phyloP scores from a whole-genome alignment of 441 rosid species.

The Caryocar brasiliense region DNA sequence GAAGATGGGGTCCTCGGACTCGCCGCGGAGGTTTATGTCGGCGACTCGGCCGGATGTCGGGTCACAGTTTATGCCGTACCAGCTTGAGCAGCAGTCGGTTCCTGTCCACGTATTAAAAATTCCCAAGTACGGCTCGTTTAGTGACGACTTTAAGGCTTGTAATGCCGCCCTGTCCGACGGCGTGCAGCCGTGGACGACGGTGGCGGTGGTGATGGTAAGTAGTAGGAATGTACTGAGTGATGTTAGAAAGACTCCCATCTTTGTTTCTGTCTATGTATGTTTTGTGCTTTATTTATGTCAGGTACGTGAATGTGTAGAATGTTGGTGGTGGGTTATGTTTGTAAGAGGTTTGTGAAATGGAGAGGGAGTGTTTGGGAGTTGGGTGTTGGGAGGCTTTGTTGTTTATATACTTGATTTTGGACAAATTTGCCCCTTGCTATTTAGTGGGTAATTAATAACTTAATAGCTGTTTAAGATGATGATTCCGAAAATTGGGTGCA shows the following conservation, averaged over 20 bases:
- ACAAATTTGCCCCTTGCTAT: no score
- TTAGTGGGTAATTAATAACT: no score
- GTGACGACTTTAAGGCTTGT: slow-evolving; percentile 41
- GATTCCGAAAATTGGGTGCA: no score
- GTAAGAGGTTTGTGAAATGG: no score
- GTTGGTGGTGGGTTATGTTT: neutral
- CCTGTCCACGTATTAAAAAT: slow-evolving; percentile 65
- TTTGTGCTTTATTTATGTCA: no score
- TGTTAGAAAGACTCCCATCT: slow-evolving; percentile 20
- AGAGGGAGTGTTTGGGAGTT: no score
- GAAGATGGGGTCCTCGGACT: slow-evolving; percentile 79
- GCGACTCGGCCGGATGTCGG: slow-evolving; percentile 57
- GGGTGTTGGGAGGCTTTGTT: no score
- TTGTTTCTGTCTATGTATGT: slow-evolving; percentile 2
- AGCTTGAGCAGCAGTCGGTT: slow-evolving; percentile 48
- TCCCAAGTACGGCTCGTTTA: slow-evolving; percentile 62
- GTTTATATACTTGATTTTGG: no score
- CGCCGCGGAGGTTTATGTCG: slow-evolving; percentile 77
- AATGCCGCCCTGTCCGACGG: slow-evolving; percentile 56
- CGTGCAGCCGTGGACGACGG: slow-evolving; percentile 35
- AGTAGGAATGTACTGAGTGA: slow-evolving; percentile 13
- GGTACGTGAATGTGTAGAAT: neutral
- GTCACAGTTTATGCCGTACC: slow-evolving; percentile 84
- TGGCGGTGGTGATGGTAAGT: slow-evolving; percentile 16
- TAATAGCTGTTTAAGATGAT: no score